A percentile compares a stretch with the other conserved stretches of the same genome.
Conservation (phyloP, 2,329 filamentous ascomycete genomes). For the Mycosphaerelloides madeirae region DNA sequence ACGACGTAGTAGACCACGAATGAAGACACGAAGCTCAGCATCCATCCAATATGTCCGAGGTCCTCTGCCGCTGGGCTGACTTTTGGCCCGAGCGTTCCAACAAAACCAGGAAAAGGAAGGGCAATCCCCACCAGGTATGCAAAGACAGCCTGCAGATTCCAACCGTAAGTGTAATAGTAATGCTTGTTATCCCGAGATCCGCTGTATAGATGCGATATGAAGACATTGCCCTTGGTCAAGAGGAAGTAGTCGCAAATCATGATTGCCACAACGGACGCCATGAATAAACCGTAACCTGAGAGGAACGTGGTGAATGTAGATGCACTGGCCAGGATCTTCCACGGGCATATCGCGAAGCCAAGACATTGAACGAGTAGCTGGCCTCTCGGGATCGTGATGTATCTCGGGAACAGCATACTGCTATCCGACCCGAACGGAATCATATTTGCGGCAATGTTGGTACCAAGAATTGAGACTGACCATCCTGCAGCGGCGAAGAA, state of each 20-base stretch:
- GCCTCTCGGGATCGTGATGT: slow-evolving; percentile 41
- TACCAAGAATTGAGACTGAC: slow-evolving; percentile 35
- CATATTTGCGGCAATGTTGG: slow-evolving; percentile 37
- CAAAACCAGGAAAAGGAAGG: slow-evolving; percentile 54
- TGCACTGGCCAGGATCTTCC: slow-evolving; percentile 60
- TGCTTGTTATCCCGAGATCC: slow-evolving; percentile 44
- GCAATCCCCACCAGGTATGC: slow-evolving; percentile 56
- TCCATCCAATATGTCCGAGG: slow-evolving; percentile 56
- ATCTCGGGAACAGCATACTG: slow-evolving; percentile 44
- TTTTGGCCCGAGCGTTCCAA: slow-evolving; percentile 37
- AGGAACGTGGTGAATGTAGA: slow-evolving; percentile 59
- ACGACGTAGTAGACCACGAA: slow-evolving; percentile 50
- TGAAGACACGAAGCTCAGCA: slow-evolving; percentile 56
- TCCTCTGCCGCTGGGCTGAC: slow-evolving; percentile 24
- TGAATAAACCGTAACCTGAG: slow-evolving; percentile 54
- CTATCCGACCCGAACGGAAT: slow-evolving; percentile 35
- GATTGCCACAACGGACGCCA: slow-evolving; percentile 59
- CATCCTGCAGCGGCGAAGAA: slow-evolving; percentile 38
- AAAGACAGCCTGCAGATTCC: slow-evolving; percentile 56
- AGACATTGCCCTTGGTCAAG: slow-evolving; percentile 40
- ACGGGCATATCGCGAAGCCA: slow-evolving; percentile 58
- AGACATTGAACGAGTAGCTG: slow-evolving; percentile 33
- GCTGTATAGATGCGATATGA: slow-evolving; percentile 38
- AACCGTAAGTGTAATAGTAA: slow-evolving; percentile 50
- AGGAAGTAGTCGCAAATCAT: slow-evolving; percentile 58